Evolutionary conservation across 164 flowering plant genomes (phyloP).

Genomic region (Saururus chinensis): DNA sequence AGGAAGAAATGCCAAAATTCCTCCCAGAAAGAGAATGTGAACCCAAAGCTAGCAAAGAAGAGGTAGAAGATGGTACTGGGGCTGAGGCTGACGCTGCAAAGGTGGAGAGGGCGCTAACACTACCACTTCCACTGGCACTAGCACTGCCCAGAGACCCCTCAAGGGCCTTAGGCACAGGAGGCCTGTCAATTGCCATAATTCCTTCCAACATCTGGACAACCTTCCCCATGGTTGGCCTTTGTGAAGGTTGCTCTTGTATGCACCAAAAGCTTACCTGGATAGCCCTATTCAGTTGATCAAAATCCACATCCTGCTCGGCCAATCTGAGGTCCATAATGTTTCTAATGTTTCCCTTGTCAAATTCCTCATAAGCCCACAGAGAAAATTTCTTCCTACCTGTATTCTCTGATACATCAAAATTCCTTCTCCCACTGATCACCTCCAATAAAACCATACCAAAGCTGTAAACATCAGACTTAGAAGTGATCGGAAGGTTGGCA

Average conservation of each 20-base stretch:
- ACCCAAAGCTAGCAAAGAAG: conserved; percentile 12
- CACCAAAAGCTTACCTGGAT: conserved; percentile 31
- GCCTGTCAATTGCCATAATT: conserved; percentile 17
- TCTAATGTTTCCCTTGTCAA: conserved; percentile 45
- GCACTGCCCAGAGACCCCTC: conserved; percentile 16
- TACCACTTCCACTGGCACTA: conserved; percentile 15
- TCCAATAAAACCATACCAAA: conserved; percentile 82
- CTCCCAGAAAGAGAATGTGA: conserved; percentile 11
- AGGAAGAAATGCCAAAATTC: neutral
- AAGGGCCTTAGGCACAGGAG: conserved; percentile 22
- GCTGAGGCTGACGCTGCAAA: conserved; percentile 15
- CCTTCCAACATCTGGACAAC: conserved; percentile 37
- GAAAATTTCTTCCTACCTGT: conserved; percentile 54
- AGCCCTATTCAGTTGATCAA: conserved; percentile 17
- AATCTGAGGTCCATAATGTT: conserved; percentile 23
- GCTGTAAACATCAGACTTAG: conserved; percentile 75
- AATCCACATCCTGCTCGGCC: conserved; percentile 14
- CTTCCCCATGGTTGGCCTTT: conserved; percentile 29
- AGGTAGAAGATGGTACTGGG: conserved; percentile 8
- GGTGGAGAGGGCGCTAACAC: conserved; percentile 12
- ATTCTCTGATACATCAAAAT: conserved; percentile 55
- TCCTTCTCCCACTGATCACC: conserved; percentile 68
- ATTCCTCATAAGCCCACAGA: conserved; percentile 73
- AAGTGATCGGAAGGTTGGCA: conserved; percentile 71
- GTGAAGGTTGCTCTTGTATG: conserved; percentile 32